These are phyloP conservation scores for Meredithiella fracta DNA, from an alignment of 2,329 filamentous ascomycete species.

Conservation along the genomic window DNA sequence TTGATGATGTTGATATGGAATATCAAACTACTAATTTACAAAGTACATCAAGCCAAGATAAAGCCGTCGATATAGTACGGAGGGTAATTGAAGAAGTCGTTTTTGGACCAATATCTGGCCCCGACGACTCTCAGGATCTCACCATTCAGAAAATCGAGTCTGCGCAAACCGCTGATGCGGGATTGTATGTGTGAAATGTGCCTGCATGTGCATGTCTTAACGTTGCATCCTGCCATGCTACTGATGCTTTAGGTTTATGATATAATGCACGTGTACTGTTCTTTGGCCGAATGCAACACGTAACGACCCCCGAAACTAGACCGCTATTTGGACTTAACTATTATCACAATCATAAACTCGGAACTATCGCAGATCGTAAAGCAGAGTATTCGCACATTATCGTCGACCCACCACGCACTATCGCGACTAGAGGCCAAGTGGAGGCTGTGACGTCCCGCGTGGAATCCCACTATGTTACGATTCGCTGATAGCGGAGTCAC, in stretches of 20 bases:
- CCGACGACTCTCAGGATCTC: no score
- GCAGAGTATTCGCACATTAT: no score
- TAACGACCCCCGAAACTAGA: constrained; percentile 9
- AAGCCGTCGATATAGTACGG: constrained; percentile 5
- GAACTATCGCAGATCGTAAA: no score
- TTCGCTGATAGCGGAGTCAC: constrained; percentile 10
- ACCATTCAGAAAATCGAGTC: no score
- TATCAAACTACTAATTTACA: constrained; percentile 7
- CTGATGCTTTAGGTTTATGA: neutral
- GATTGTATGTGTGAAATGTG: neutral
- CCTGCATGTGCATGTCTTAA: neutral
- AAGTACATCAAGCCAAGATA: constrained; percentile 6
- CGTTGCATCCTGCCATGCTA: neutral
- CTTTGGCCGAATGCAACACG: neutral
- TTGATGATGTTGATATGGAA: constrained; percentile 5
- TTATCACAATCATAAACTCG: no score
- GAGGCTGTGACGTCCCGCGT: constrained; percentile 1
- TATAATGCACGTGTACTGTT: neutral
- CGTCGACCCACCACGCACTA: no score
- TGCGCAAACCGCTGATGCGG: neutral
- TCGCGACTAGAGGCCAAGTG: neutral
- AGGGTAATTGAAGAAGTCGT: neutral
- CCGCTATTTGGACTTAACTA: neutral
- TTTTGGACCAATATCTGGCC: neutral
- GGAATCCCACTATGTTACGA: constrained; percentile 1